phyloP scores from a whole-genome alignment of 768 basidiomycete species.

The Pisolithus sp. region DNA sequence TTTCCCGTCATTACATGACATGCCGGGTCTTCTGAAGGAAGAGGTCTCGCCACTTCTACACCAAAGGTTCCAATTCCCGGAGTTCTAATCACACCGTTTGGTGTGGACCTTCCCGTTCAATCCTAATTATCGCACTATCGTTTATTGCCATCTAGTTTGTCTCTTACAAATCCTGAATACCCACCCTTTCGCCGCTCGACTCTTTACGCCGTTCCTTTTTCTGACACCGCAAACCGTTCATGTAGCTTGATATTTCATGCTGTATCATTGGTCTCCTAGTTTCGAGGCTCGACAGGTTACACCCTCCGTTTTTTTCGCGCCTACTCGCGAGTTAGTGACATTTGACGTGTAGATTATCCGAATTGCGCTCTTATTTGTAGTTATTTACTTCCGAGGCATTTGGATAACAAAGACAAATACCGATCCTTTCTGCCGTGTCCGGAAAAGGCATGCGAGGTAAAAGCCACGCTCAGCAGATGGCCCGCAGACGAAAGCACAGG shows the following conservation, averaged over 20 bases:
- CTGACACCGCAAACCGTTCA: not conserved
- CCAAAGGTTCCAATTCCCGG: conserved; percentile 66
- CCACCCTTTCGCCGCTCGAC: conserved; percentile 6
- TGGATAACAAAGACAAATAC: conserved; percentile 23
- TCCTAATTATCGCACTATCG: conserved; percentile 23
- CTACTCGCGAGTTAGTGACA: not conserved
- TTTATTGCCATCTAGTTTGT: conserved; percentile 1
- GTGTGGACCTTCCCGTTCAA: conserved; percentile 3
- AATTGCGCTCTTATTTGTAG: not conserved
- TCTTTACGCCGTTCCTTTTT: conserved; percentile 1
- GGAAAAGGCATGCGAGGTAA: conserved; percentile 16
- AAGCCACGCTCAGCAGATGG: conserved; percentile 39
- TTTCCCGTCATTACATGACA: conserved; percentile 68
- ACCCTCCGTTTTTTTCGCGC: not conserved
- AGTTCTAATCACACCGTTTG: conserved; percentile 47
- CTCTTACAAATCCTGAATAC: not conserved
- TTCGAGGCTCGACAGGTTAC: conserved; percentile 1
- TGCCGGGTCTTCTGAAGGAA: conserved; percentile 68
- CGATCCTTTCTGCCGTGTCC: conserved; percentile 1
- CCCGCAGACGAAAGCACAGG: conserved; percentile 68
- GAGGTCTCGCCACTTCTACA: conserved; percentile 51
- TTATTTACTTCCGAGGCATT: conserved; percentile 3
- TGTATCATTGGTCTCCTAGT: conserved; percentile 20
- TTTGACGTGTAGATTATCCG: not conserved
- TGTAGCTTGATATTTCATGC: conserved; percentile 27